Evolutionary conservation across 257 asterid genomes (phyloP).

Genomic region (Thymus mandschuricus): DNA sequence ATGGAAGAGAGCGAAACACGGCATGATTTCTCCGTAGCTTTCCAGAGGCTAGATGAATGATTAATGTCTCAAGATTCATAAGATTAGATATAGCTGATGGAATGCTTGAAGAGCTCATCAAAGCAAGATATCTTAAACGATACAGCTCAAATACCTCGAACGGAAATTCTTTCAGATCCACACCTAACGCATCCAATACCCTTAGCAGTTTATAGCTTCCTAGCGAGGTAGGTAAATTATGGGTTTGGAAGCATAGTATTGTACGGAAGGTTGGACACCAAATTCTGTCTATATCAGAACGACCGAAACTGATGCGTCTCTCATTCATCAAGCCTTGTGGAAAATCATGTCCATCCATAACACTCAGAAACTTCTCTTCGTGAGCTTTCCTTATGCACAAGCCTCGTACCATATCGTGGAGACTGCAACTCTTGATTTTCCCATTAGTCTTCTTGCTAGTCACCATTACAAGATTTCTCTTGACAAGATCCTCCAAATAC

Average conservation of each 20-base stretch:
- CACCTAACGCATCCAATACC: neutral
- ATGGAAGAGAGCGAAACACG: neutral
- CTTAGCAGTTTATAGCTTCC: neutral
- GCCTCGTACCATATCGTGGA: no score
- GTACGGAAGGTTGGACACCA: no score
- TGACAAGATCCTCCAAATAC: no score
- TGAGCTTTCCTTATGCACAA: no score
- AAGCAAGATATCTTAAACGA: neutral
- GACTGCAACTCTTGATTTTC: no score
- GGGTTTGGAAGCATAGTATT: neutral
- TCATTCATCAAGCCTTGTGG: no score
- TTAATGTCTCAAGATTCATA: neutral
- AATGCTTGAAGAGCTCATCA: neutral
- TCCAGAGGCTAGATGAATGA: neutral
- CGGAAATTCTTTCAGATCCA: neutral
- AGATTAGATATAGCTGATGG: neutral
- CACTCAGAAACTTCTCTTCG: no score
- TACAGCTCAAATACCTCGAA: neutral
- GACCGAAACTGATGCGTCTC: no score
- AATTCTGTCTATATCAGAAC: no score
- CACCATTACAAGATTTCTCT: no score
- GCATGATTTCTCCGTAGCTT: neutral
- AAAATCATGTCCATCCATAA: no score
- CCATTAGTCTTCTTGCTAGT: no score
- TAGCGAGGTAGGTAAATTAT: neutral